Base-by-base conservation (phyloP, 1,284 basidiomycete species). In the Cutaneotrichosporon daszewskae region DNA sequence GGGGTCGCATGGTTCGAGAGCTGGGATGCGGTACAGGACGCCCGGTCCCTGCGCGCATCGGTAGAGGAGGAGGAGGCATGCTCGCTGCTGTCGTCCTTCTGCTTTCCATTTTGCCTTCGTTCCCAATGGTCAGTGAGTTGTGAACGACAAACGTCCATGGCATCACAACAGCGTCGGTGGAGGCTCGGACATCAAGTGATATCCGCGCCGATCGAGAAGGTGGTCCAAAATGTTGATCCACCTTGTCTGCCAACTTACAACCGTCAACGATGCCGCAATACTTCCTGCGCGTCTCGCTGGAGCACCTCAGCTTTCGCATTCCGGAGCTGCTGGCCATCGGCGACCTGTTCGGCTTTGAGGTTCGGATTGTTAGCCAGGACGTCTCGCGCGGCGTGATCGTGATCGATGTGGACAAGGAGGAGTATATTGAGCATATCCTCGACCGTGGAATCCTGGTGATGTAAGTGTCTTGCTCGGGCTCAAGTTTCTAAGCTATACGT, bases 401-500 rank as follows among this genome's bases (percentile, higher is more conserved):
- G 29, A 66, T 92, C 23, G 75, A 77, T 22, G 71, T 94, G 2
- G 78, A 81, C 22, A 68, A 75, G 20, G 87, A 89, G 55, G 79
- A 83, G 32, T 80, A 92, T 52, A 87, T 85, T 0, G 70, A 75
- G 42, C 66, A 78, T n/a, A 73, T 98, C 17, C 82, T 87, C 0
- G 74, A 77, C 50, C 74, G 94, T 54, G 88, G 87, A 56, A 83
- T 94, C 29, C 71, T 91, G 34, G 77, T 97, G 60, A 88, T 85
- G 85, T 91, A 47, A 55, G 77, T 68, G 11, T 10, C 4, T 23
- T 5, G 36, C 22, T 26, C n/a, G n/a, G n/a, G n/a, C n/a, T n/a
- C n/a, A n/a, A n/a, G n/a, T n/a, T 16, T 16, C 5, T 26, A 13
- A 26, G 25, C 13, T 13, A 13, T 26, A 13, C 25, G 13, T 9